Conservation (phyloP, 176 grass and related monocot species). For the Oryza meridionalis region DNA sequence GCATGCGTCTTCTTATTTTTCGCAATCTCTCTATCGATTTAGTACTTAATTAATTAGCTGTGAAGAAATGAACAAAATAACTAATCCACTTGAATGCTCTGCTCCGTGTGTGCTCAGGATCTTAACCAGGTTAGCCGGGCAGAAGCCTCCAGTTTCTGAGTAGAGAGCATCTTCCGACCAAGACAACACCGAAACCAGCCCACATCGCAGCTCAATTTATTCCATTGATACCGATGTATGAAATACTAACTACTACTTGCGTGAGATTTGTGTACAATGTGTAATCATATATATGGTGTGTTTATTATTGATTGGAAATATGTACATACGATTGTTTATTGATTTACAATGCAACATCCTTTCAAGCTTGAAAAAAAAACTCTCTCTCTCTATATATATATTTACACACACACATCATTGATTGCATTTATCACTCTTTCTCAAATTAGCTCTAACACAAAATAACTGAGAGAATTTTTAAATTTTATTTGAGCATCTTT, state of each 20-base stretch:
- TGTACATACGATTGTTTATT: neutral
- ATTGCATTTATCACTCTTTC: too few species aligned
- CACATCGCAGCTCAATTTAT: constrained; percentile 7
- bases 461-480: too few species aligned
- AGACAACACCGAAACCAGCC: too few species aligned
- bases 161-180: neutral
- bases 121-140: constrained; percentile 42
- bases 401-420: too few species aligned
- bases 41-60: neutral
- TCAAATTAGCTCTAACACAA: too few species aligned
- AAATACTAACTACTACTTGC: constrained; percentile 16
- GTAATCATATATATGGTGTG: constrained; percentile 10
- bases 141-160: constrained; percentile 18
- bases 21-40: neutral
- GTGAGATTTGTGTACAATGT: constrained; percentile 28
- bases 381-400: too few species aligned
- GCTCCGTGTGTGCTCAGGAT: constrained; percentile 48
- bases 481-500: too few species aligned
- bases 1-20: neutral
- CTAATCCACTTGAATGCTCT: neutral
- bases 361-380: too few species aligned
- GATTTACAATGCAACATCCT: neutral
- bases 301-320: constrained; percentile 14
- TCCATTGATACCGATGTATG: neutral
- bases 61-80: constrained; percentile 17